Evolutionary conservation across 805 yeast genomes (phyloP).

Genomic region (Danielozyma ontarioensis): DNA sequence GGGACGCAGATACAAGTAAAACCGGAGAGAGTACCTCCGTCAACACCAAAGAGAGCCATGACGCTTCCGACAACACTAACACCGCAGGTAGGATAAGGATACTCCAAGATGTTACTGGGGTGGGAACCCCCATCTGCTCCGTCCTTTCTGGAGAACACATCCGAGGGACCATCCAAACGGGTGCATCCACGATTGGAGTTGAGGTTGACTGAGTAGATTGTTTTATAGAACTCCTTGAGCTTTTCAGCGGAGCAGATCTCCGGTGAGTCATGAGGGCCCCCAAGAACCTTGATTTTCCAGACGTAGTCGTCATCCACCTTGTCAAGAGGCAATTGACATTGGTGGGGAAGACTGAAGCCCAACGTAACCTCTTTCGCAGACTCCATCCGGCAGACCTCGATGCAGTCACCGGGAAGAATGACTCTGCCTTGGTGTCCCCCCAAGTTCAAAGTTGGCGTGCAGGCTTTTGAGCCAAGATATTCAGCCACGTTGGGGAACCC

Average conservation of each 20-base stretch:
- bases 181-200: constrained; percentile 25
- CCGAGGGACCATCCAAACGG: constrained; percentile 21
- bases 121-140: constrained; percentile 28
- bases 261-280: constrained; percentile 24
- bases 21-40: constrained; percentile 25
- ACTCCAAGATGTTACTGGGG: constrained; percentile 22
- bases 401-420: constrained; percentile 20
- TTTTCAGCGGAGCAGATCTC: constrained; percentile 21
- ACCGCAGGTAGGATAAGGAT: constrained; percentile 22
- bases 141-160: constrained; percentile 12
- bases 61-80: constrained; percentile 19
- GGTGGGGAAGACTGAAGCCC: constrained; percentile 11
- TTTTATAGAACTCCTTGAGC: constrained; percentile 11
- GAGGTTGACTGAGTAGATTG: constrained; percentile 15
- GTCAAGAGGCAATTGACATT: constrained; percentile 9
- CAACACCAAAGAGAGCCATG: constrained; percentile 19
- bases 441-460: constrained; percentile 18
- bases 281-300: constrained; percentile 15
- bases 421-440: constrained; percentile 27
- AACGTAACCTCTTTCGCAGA: constrained; percentile 1
- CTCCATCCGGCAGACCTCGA: constrained; percentile 5
- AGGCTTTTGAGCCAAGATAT: constrained; percentile 22
- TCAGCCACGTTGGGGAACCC: constrained; percentile 23
- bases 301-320: constrained; percentile 5
- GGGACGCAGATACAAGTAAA: constrained; percentile 21